Evolutionary conservation across 2,329 filamentous ascomycete genomes (phyloP), one percentile per base, ranked within the genome.

Genomic region (Calycina marina): DNA sequence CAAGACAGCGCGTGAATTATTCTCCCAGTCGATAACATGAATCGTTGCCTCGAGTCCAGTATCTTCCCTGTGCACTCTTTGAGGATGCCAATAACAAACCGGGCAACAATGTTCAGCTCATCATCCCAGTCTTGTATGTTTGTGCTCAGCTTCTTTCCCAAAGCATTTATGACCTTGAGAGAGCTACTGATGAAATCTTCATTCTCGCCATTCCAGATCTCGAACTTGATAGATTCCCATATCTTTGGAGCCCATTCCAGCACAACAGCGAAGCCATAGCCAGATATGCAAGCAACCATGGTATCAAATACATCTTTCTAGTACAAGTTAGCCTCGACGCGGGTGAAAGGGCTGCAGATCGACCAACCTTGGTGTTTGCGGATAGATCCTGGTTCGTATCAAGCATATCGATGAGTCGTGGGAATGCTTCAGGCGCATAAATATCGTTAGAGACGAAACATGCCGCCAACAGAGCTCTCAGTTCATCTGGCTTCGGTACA

Each of bases 1-100:
- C 39, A 39, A 11, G 40, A 40, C 12, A 51, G 34, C 13, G 39
- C 31, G 13, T 38, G 30, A 4, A 51, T 26, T 14, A 51, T 49
- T 18, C 34, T 37, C 14, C 40, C 37, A 12, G 31, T 40, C 9
- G 32, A 22, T 2, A 31, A 22, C 9, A n/a, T 54, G 61, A 30
- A 42, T 58, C 13, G 62, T 57, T 4, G 55, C 57, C 1, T 12
- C 12, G 0, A 59, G 63, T 35, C 53, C 56, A 3, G 26, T 18
- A 29, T 25, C 46, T 20, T 58, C 57, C 3, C 38, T 60, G 33
- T 14, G 32, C 8, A 45, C 34, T 20, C 59, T 47, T 37, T 35
- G 9, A 27, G 12, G 12, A 40, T 25, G n/a, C 28, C 25, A 27
- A 32, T 20, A 16, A 44, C 18, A 13, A 37, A 37, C 13, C 30